A percentile compares a stretch with the other conserved stretches of the same genome.
Evolutionary conservation across 805 yeast genomes (phyloP).

Genomic region (Grigorovia yakushimaensis): DNA sequence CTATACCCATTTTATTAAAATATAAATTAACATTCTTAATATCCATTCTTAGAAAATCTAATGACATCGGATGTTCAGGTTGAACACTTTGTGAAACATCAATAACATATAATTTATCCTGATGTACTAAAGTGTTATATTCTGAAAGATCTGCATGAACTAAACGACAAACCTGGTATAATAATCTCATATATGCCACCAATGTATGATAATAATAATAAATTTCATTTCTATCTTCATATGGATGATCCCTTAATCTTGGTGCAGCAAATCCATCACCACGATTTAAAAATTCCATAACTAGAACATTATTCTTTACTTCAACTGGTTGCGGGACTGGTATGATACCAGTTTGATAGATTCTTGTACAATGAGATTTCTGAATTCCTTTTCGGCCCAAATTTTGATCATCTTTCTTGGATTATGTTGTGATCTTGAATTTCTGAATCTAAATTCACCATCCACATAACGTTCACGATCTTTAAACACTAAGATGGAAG

Average conservation of each 20-base stretch:
- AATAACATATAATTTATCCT: slow-evolving; percentile 68
- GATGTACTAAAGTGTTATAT: slow-evolving; percentile 82
- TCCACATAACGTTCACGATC: slow-evolving; percentile 93
- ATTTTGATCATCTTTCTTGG: slow-evolving; percentile 95
- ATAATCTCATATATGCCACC: slow-evolving; percentile 72
- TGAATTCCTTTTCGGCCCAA: slow-evolving; percentile 97
- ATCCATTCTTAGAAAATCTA: slow-evolving; percentile 94
- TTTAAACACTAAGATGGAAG: slow-evolving; percentile 92
- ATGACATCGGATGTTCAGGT: slow-evolving; percentile 94
- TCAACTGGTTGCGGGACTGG: slow-evolving; percentile 94
- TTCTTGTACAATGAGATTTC: slow-evolving; percentile 73
- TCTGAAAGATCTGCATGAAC: slow-evolving; percentile 97
- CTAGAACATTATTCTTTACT: slow-evolving; percentile 78
- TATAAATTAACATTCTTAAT: slow-evolving; percentile 90
- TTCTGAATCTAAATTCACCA: slow-evolving; percentile 90
- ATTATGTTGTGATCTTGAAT: slow-evolving; percentile 75
- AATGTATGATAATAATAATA: slow-evolving; percentile 64
- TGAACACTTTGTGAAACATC: slow-evolving; percentile 98
- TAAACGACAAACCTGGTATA: slow-evolving; percentile 79
- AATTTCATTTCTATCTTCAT: slow-evolving; percentile 56
- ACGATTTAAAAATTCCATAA: slow-evolving; percentile 85
- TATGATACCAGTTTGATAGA: slow-evolving; percentile 58
- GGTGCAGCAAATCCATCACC: slow-evolving; percentile 83
- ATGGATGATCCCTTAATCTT: slow-evolving; percentile 73
- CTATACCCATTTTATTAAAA: slow-evolving; percentile 63